Conservation (phyloP, 202 grass and related monocot genomes). For the Eragrostis tef region DNA sequence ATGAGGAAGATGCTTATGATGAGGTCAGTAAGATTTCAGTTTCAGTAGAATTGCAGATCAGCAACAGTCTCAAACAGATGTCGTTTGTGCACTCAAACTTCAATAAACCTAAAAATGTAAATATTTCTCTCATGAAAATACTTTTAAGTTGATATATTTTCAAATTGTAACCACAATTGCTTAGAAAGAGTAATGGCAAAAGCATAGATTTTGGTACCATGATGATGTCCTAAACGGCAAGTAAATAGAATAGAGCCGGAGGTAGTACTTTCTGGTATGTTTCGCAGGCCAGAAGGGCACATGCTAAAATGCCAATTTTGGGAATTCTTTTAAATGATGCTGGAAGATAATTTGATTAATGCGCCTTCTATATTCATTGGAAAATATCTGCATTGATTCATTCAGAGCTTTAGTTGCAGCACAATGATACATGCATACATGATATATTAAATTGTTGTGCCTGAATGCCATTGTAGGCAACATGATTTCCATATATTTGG, state of each 20-base stretch:
- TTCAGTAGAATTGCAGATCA: slow-evolving; percentile 8
- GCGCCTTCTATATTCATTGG: not conserved
- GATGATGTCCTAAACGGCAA: too few species aligned
- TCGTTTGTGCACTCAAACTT: too few species aligned
- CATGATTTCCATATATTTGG: not conserved
- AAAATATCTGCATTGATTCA: not conserved
- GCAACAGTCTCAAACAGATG: not conserved
- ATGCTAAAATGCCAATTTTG: not conserved
- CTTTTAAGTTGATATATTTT: too few species aligned
- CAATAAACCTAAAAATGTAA: too few species aligned
- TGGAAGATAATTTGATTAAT: slow-evolving; percentile 8
- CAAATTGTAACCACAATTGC: too few species aligned
- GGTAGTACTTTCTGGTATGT: not conserved
- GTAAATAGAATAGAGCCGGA: too few species aligned
- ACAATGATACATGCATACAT: slow-evolving; percentile 6
- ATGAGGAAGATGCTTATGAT: slow-evolving; percentile 68
- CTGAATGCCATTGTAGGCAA: not conserved
- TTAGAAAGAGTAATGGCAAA: too few species aligned
- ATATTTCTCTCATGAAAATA: too few species aligned
- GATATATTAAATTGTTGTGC: slow-evolving; percentile 1
- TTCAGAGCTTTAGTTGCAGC: not conserved
- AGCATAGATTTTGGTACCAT: too few species aligned
- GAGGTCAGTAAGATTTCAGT: slow-evolving; percentile 60
- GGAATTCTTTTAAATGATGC: slow-evolving; percentile 20
- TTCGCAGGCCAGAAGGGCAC: not conserved